Base-by-base conservation (phyloP, 73 alveolate genomes). In the Tetrahymena borealis region DNA sequence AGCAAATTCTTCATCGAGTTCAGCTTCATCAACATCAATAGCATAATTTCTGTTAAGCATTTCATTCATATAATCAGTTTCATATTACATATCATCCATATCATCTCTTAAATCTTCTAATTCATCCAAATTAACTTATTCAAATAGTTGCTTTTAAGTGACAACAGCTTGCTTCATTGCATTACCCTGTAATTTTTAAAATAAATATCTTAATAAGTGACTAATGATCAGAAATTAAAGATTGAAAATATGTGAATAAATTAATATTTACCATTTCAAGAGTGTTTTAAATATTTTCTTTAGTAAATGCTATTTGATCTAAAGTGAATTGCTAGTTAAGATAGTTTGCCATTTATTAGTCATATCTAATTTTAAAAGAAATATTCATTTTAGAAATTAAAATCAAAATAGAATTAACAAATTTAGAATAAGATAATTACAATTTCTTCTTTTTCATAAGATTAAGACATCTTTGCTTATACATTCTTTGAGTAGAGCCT, bases 1-100 rank as follows among this genome's bases (percentile, higher is more conserved):
- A 39, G 78, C 39, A 90, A 93, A 79, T 40, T 93, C 95, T 40
- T 90, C 78, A 93, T 93, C 95, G 33, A 93, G 78, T 39, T 93
- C 95, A 85, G 78, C n/a, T 85, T 93, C 95, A 85, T 85, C 95
- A 0, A 93, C 90, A 4, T 93, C 95, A 42, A 91, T 79, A 32
- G 78, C 38, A 93, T 93, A 93, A 42, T 93, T 85, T 90, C 95
- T 93, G 78, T 93, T 93, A 91, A 93, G 90, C 95, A 93, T 85
- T 4, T 93, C 95, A 40, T 93, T 93, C 95, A 93, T 93, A 42
- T 93, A 93, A 11, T 93, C 95, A 5, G 93, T 85, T 93, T 93
- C 95, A 85, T 79, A 93, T 38, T 93, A 40, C 95, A 93, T 93
- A 85, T 92, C 95, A 33, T 92, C 95, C 95, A 92, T 92, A 33